phyloP scores from a whole-genome alignment of 78 protist species.

The Paulinella micropora region DNA sequence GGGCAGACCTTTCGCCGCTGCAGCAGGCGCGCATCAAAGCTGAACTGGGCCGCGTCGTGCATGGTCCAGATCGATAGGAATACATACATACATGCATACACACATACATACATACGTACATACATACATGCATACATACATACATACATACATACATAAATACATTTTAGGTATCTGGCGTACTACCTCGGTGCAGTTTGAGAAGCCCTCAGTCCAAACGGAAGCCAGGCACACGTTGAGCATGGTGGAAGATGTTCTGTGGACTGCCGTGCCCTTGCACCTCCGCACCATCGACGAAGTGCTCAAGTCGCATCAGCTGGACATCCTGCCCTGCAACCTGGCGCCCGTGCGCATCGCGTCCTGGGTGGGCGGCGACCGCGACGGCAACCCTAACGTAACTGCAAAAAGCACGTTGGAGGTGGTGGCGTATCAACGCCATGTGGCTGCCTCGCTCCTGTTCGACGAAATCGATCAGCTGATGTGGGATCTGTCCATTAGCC shows the following conservation, averaged over 20 bases:
- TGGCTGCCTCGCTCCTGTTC: no score
- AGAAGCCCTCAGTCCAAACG: not conserved
- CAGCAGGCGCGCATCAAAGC: no score
- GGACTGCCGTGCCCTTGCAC: not conserved
- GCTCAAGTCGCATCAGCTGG: not conserved
- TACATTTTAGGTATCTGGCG: no score
- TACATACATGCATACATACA: no score
- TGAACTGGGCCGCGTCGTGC: no score
- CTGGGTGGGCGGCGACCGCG: slow-evolving; percentile 70
- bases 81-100: no score
- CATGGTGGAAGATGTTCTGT: not conserved
- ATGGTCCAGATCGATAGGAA: no score
- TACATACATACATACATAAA: not conserved
- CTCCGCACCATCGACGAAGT: not conserved
- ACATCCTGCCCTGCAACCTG: not conserved
- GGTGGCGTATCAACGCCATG: no score
- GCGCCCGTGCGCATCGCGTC: slow-evolving; percentile 16
- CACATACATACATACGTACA: no score
- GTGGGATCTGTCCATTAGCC: not conserved
- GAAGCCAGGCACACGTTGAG: not conserved
- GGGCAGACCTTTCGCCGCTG: no score
- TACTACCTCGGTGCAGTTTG: no score
- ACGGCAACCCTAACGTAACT: slow-evolving; percentile 64
- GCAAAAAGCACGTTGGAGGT: slow-evolving; percentile 21
- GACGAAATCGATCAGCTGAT: not conserved